Conservation (phyloP, 208 protist species). For the Borovskyia barvae region DNA sequence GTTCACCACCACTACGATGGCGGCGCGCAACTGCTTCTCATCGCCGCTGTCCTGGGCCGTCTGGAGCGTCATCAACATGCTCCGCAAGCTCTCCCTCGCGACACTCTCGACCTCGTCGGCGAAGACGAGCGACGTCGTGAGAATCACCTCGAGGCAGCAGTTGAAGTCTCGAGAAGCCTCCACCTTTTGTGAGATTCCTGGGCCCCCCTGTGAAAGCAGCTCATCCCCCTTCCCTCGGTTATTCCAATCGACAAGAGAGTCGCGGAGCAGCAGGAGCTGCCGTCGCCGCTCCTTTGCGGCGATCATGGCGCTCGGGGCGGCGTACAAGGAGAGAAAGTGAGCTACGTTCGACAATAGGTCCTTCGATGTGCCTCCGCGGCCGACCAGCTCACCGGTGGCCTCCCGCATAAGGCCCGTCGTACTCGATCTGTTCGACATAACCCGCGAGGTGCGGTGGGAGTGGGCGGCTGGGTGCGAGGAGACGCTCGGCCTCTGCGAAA, state of each 20-base stretch:
- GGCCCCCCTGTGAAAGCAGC: conserved; percentile 22
- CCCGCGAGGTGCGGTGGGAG: neutral
- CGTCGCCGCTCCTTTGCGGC: conserved; percentile 19
- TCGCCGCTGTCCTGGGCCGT: conserved; percentile 28
- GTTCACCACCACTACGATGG: conserved; percentile 35
- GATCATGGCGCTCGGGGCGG: neutral
- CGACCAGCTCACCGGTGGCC: neutral
- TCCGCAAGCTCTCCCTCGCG: conserved; percentile 20
- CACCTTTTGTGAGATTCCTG: conserved; percentile 9
- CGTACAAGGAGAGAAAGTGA: conserved; percentile 23
- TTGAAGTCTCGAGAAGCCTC: conserved; percentile 27
- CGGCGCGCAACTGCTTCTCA: conserved; percentile 30
- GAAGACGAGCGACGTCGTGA: conserved; percentile 26
- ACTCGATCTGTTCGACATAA: conserved; percentile 7
- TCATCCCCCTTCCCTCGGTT: conserved; percentile 21
- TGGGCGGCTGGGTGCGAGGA: neutral
- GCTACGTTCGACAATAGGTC: conserved; percentile 20
- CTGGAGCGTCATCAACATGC: conserved; percentile 27
- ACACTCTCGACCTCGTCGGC: conserved; percentile 22
- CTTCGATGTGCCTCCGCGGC: conserved; percentile 11
- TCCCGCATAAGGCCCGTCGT: neutral
- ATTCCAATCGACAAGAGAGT: conserved; percentile 18
- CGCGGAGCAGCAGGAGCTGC: conserved; percentile 26
- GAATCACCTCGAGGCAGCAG: conserved; percentile 27
- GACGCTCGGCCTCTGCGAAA: neutral